Conservation (phyloP, 2,329 filamentous ascomycete genomes). For the Huntiella abstrusa region DNA sequence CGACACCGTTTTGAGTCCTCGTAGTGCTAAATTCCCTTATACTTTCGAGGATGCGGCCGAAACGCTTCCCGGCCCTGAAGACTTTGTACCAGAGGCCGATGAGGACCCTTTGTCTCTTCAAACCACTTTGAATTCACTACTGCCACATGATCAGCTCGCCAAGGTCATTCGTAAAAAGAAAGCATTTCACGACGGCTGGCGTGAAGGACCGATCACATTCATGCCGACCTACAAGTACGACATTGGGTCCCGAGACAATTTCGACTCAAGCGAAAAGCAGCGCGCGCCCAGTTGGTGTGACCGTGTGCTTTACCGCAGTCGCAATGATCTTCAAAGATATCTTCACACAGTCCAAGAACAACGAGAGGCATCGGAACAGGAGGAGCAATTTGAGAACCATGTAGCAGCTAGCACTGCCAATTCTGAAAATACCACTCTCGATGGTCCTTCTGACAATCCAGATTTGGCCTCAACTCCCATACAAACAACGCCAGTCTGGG, state of each 20-base stretch:
- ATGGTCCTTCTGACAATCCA: conserved; percentile 17
- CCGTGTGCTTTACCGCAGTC: conserved; percentile 70
- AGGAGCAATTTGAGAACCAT: conserved; percentile 68
- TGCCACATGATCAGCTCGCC: conserved; percentile 76
- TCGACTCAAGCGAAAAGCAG: conserved; percentile 89
- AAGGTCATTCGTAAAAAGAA: conserved; percentile 57
- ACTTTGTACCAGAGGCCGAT: conserved; percentile 46
- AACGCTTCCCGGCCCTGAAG: conserved; percentile 40
- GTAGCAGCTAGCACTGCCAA: conserved; percentile 56
- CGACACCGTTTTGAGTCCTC: conserved; percentile 8
- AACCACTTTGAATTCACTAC: conserved; percentile 67
- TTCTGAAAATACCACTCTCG: conserved; percentile 16
- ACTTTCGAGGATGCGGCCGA: conserved; percentile 2
- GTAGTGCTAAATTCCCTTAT: conserved; percentile 7
- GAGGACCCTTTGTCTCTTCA: conserved; percentile 74
- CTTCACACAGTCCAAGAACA: conserved; percentile 45
- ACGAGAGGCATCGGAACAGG: conserved; percentile 43
- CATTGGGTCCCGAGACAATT: conserved; percentile 74
- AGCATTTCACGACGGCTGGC: conserved; percentile 80
- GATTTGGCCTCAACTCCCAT: conserved; percentile 35
- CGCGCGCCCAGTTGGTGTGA: conserved; percentile 94
- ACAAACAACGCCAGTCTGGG: conserved; percentile 16
- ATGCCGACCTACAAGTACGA: conserved; percentile 97
- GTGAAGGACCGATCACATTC: conserved; percentile 73
- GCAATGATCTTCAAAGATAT: conserved; percentile 47